Evolutionary conservation across 208 protist genomes (phyloP).

Genomic region (Acanthamoeba triangularis): DNA sequence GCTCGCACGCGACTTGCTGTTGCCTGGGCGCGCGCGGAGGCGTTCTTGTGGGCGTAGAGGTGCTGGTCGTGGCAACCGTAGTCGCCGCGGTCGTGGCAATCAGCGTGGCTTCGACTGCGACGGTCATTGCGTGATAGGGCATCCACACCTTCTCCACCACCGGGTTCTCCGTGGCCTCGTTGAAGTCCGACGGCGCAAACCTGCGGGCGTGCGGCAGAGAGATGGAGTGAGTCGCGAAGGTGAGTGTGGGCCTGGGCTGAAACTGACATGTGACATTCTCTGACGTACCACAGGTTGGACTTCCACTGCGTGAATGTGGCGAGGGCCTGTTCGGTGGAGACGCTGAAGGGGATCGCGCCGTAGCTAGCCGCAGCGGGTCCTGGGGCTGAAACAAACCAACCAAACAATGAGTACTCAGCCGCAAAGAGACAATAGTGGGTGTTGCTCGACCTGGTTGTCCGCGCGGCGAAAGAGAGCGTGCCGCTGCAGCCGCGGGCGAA

Average conservation of each 20-base stretch:
- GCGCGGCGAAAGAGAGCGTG: neutral
- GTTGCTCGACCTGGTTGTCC: neutral
- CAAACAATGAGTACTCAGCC: too few species aligned
- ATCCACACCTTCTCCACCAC: slow-evolving; percentile 11
- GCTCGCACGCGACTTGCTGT: neutral
- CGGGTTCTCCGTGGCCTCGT: neutral
- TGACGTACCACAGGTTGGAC: slow-evolving; percentile 10
- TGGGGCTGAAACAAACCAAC: neutral
- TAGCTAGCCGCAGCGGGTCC: neutral
- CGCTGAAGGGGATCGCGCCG: neutral
- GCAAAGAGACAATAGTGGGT: too few species aligned
- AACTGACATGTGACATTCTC: neutral
- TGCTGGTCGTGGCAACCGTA: neutral
- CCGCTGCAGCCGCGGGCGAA: neutral
- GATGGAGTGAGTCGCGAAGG: neutral
- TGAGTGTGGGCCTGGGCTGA: neutral
- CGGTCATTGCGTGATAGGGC: slow-evolving; percentile 19
- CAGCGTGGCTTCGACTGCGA: slow-evolving; percentile 5
- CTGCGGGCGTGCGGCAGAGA: neutral
- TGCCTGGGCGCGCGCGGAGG: neutral
- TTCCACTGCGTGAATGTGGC: neutral
- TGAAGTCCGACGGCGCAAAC: slow-evolving; percentile 23
- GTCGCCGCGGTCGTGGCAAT: neutral
- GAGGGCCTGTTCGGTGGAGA: neutral
- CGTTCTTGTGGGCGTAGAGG: neutral